Base-by-base conservation (phyloP, 192 early-diverging fungal genomes). In the Coemansia sp. region DNA sequence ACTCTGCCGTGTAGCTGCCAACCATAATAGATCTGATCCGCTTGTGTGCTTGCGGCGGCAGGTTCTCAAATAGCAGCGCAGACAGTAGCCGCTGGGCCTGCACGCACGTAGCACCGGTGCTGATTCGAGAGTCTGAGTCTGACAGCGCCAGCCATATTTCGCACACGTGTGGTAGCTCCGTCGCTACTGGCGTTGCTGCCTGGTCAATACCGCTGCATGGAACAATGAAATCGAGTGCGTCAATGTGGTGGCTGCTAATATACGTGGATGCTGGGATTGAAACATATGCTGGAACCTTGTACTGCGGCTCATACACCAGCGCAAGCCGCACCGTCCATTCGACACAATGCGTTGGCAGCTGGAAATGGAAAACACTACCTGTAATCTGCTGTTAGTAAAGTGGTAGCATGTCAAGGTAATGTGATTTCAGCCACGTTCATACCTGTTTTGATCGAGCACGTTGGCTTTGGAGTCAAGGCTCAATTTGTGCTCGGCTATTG, bases 141-240 rank as follows among this genome's bases (percentile, higher is more conserved):
- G 61, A 4, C 43, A 37, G 53, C 2, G 18, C 16, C 43, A 78
- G 57, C 75, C 75, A 78, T 43, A 73, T 53, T 37, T 73, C 75
- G 50, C 75, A 69, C 45, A 69, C 4, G 29, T 62, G 61, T 12
- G 61, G 70, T 29, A 49, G 38, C 7, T 14, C 26, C 2, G 20
- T 14, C 7, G 54, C 16, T 9, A 2, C 51, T 3, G 18, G 4
- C 5, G 50, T 53, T 32, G 27, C 37, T 2, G 6, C 16, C 29
- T 9, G 23, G 3, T n/a, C 59, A 50, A 14, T 5, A 43, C 18
- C 0, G 43, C 8, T 62, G 51, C 41, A 45, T 4, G 70, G 64
- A 39, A 43, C 35, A 22, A 70, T 58, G 4, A 53, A 48, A 20
- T 79, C 76, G 7, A 79, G 53, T 0, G 52, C 32, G n/a, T 79